Evolutionary conservation across 2,329 filamentous ascomycete species (phyloP).

Genomic region (Colletotrichum sp.): DNA sequence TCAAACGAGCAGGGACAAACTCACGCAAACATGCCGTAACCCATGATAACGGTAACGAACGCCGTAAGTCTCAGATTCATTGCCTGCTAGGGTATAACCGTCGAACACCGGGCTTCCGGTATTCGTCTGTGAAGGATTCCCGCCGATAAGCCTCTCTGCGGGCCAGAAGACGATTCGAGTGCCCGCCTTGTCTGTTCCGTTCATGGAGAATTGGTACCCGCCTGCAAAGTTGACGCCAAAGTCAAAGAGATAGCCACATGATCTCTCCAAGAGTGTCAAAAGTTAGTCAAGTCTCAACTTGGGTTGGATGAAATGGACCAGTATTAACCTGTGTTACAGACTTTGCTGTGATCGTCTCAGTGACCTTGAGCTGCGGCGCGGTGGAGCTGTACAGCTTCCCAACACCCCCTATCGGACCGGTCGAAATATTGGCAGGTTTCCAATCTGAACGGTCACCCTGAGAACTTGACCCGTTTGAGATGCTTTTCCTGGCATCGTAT

Average conservation of each 20-base stretch:
- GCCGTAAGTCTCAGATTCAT: background rate
- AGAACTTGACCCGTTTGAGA: background rate
- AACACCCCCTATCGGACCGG: background rate
- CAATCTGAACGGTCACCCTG: background rate
- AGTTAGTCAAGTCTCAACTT: background rate
- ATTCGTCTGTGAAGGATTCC: background rate
- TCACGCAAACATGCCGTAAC: constrained; percentile 9
- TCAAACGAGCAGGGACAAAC: background rate
- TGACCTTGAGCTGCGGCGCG: constrained; percentile 6
- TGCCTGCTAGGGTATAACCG: constrained; percentile 6
- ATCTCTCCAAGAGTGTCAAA: rapidly evolving
- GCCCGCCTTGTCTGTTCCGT: background rate
- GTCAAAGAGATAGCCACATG: constrained; percentile 3
- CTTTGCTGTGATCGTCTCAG: background rate
- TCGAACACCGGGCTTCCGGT: constrained; percentile 15
- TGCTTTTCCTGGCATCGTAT: constrained; percentile 11
- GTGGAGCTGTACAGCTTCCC: constrained; percentile 7
- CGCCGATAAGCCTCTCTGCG: background rate
- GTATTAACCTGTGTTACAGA: background rate
- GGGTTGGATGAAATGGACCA: rapidly evolving
- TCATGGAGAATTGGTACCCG: background rate
- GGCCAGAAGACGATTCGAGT: constrained; percentile 15
- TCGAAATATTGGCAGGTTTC: background rate
- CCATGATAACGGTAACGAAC: constrained; percentile 14
- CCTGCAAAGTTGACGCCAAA: constrained; percentile 16